Evolutionary conservation across 1,139 yeast species (phyloP).

Genomic region (Nakaseomyces sp.): DNA sequence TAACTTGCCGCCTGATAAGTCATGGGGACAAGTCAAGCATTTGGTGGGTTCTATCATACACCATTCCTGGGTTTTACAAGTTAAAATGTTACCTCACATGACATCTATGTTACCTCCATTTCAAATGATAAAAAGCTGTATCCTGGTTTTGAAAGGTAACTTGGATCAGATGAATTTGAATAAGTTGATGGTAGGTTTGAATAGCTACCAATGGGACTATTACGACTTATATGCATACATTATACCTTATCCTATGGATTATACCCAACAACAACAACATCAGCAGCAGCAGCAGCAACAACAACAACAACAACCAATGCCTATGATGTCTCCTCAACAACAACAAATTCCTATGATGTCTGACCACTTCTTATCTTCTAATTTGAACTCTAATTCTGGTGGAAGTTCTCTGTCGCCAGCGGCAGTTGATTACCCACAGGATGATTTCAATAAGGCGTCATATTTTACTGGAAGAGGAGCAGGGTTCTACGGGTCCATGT

Average conservation of each 20-base stretch:
- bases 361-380: too few species aligned
- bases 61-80: conserved; percentile 24
- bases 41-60: conserved; percentile 28
- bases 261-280: too few species aligned
- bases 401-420: not conserved
- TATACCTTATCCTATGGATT: conserved; percentile 9
- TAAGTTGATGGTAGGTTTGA: conserved; percentile 23
- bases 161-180: conserved; percentile 18
- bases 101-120: conserved; percentile 28
- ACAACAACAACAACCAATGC: too few species aligned
- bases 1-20: conserved; percentile 30
- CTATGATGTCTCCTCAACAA: too few species aligned
- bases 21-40: conserved; percentile 30
- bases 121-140: conserved; percentile 25
- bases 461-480: too few species aligned
- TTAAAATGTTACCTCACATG: conserved; percentile 27
- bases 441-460: not conserved
- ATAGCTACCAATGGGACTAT: conserved; percentile 29
- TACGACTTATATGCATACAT: conserved; percentile 25
- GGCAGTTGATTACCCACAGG: not conserved
- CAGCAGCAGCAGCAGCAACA: too few species aligned
- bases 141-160: conserved; percentile 19
- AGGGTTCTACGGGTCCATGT: not conserved
- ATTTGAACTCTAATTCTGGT: not conserved
- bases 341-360: too few species aligned